Conservation (phyloP, 208 protist genomes). For the Acanthamoeba royreba region DNA sequence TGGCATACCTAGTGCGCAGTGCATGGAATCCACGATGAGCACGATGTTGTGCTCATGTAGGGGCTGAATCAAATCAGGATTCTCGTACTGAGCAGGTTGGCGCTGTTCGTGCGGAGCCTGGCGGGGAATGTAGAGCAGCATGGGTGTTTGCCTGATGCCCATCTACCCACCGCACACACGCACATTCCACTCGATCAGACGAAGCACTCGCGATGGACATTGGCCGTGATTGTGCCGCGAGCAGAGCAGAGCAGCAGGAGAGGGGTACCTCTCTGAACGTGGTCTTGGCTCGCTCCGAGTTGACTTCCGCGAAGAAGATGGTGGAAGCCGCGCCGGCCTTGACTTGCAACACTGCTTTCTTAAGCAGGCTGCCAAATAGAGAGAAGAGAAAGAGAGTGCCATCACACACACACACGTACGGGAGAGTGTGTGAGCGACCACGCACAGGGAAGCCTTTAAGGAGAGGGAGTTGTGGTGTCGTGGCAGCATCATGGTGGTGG, state of each 20-base stretch:
- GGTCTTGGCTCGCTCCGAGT: neutral
- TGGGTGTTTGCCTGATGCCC: neutral
- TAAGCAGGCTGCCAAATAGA: too few relatives aligned
- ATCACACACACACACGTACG: neutral
- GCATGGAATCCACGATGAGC: neutral
- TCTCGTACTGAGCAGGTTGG: too few relatives aligned
- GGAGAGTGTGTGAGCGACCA: neutral
- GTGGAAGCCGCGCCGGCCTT: too few relatives aligned
- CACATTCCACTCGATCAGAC: neutral
- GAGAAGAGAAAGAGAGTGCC: neutral
- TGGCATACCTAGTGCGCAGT: neutral
- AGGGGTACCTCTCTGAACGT: neutral
- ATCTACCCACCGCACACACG: neutral
- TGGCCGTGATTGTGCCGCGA: too few relatives aligned
- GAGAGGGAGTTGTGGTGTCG: too few relatives aligned
- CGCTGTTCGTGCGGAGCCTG: too few relatives aligned
- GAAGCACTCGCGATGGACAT: too few relatives aligned
- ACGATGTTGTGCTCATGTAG: neutral
- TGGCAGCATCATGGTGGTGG: too few relatives aligned
- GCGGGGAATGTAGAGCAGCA: neutral
- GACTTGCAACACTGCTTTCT: too few relatives aligned
- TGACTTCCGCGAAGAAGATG: neutral
- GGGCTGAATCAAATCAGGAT: too few relatives aligned
- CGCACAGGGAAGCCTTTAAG: neutral
- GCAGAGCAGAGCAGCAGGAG: neutral